phyloP scores from a whole-genome alignment of 495 filamentous ascomycete species.

The Penicillium steckii region DNA sequence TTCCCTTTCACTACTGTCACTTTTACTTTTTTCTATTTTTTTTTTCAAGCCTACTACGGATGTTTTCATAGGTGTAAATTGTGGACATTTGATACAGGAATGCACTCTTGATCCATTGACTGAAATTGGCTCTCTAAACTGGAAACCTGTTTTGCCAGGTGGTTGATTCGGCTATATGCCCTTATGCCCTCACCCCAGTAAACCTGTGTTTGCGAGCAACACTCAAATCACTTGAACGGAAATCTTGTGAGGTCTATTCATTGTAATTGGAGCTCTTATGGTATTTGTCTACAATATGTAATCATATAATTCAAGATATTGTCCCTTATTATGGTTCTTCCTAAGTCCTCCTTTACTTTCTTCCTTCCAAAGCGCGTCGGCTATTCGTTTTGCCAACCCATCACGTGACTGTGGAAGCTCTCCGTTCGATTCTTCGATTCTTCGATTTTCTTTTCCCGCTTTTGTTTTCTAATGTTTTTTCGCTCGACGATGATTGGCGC shows the following conservation, averaged over 20 bases:
- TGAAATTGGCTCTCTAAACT: background rate
- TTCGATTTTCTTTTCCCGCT: background rate
- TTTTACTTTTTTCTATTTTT: slow-evolving; percentile 19
- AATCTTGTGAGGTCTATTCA: too few species aligned
- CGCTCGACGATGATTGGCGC: background rate
- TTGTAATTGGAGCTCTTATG: too few species aligned
- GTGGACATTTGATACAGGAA: slow-evolving; percentile 37
- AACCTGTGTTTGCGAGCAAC: background rate
- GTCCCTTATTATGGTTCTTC: too few species aligned
- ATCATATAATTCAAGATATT: too few species aligned
- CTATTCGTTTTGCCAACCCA: slow-evolving; percentile 15
- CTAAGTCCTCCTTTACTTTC: background rate
- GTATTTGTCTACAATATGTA: too few species aligned
- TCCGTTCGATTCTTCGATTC: background rate
- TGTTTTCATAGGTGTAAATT: slow-evolving; percentile 52
- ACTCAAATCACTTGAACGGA: background rate
- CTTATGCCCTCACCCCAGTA: too few species aligned
- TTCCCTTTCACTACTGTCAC: slow-evolving; percentile 16
- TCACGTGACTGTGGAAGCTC: background rate
- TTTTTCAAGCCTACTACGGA: slow-evolving; percentile 34
- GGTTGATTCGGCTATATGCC: too few species aligned
- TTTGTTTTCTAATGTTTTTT: background rate
- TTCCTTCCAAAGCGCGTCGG: background rate
- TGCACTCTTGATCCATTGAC: slow-evolving; percentile 26
- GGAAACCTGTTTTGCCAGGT: background rate